Conservation (phyloP, 73 alveolate species). For the Paraurostyla sp. region DNA sequence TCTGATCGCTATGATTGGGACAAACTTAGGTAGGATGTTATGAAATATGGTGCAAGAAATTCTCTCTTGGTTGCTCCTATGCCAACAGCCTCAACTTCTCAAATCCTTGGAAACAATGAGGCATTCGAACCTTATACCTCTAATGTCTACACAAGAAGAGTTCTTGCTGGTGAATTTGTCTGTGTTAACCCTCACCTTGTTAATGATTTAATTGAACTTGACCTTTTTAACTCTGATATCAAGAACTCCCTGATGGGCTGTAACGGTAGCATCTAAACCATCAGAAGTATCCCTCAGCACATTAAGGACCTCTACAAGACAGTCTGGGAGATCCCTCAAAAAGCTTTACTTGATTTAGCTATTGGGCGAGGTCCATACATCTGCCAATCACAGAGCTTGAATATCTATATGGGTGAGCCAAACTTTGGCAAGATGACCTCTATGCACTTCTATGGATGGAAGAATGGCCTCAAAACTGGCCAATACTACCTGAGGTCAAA, state of each 20-base stretch:
- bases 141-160: conserved; percentile 91
- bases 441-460: conserved; percentile 95
- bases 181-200: conserved; percentile 90
- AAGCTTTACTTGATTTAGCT: conserved; percentile 46
- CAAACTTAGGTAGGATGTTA: conserved; percentile 75
- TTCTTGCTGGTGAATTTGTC: conserved; percentile 92
- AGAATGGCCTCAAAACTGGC: conserved; percentile 87
- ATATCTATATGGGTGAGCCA: conserved; percentile 54
- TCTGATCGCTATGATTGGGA: conserved; percentile 83
- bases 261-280: conserved; percentile 82
- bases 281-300: conserved; percentile 67
- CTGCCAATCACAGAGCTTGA: conserved; percentile 76
- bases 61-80: conserved; percentile 94
- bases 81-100: conserved; percentile 96
- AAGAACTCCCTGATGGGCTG: conserved; percentile 82
- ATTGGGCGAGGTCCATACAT: conserved; percentile 68
- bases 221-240: conserved; percentile 69
- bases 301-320: conserved; percentile 80
- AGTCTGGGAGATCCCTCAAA: conserved; percentile 70
- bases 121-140: conserved; percentile 94
- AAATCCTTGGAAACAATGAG: conserved; percentile 93
- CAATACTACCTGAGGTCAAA: conserved; percentile 52
- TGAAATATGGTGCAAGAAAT: conserved; percentile 87
- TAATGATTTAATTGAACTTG: conserved; percentile 56
- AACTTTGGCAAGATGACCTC: conserved; percentile 83